A percentile compares a stretch with the other conserved stretches of the same genome.
These are phyloP conservation scores for Yarrowia deformans DNA, from an alignment of 805 yeast species.

Conservation along the genomic window DNA sequence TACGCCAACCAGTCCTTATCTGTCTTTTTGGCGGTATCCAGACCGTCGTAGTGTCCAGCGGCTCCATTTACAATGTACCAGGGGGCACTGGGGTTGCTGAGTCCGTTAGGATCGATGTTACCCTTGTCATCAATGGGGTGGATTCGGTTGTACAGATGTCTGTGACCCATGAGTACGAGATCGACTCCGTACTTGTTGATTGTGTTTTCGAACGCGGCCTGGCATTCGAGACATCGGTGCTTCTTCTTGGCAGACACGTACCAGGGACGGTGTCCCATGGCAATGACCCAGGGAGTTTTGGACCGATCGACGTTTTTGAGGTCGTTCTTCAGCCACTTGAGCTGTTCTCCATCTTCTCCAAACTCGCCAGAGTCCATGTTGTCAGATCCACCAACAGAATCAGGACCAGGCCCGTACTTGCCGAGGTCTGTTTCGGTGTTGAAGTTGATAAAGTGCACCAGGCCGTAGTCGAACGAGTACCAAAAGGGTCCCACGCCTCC, in stretches of 20 bases:
- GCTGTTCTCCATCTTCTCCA: conserved; percentile 44
- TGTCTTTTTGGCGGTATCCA: conserved; percentile 42
- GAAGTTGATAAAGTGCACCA: conserved; percentile 48
- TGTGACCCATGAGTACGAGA: conserved; percentile 45
- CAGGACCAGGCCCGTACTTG: conserved; percentile 43
- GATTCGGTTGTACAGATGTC: conserved; percentile 46
- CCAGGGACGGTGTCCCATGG: conserved; percentile 50
- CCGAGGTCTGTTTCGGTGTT: conserved; percentile 49
- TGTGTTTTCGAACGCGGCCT: conserved; percentile 45
- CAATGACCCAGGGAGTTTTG: conserved; percentile 48
- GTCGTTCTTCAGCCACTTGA: conserved; percentile 48
- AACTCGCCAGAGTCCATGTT: conserved; percentile 40
- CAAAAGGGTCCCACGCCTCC: conserved; percentile 47
- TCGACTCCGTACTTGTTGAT: conserved; percentile 45
- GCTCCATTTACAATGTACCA: conserved; percentile 49
- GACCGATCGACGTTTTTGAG: conserved; percentile 47
- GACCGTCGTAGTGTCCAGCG: conserved; percentile 49
- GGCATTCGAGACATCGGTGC: conserved; percentile 43
- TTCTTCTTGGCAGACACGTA: conserved; percentile 45
- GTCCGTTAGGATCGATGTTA: conserved; percentile 46
- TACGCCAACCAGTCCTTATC: conserved; percentile 38
- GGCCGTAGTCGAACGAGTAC: conserved; percentile 50
- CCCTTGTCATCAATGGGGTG: conserved; percentile 44
- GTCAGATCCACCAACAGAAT: conserved; percentile 39
- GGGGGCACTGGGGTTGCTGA: conserved; percentile 48